Base-by-base conservation (phyloP, 2,329 filamentous ascomycete species). In the Orbilia quercus region DNA sequence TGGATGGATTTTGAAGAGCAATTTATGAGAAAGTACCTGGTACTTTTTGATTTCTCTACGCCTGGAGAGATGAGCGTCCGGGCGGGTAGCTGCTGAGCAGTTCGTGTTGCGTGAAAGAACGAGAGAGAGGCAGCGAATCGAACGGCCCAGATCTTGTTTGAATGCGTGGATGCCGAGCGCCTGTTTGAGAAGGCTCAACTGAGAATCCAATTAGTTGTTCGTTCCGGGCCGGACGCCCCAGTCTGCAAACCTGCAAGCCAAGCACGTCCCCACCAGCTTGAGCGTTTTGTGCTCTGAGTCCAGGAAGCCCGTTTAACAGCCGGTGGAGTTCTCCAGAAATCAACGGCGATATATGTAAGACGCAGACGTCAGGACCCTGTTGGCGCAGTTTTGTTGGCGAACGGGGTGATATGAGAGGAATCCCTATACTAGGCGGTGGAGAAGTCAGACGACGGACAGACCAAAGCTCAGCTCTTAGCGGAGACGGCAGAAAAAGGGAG, bases 151-250 rank as follows among this genome's bases (percentile, higher is more conserved):
- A 72, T 53, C 67, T 34, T 31, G 58, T 54, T 47, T 9, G 42
- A 40, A 16, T 9, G 23, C 36, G 20, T 58, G 20, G n/a, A 50
- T 59, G 59, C 66, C 36, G 62, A 42, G 23, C 42, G 59, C 67
- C 38, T 7, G 45, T 72, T 65, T 64, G 45, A 64, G 59, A 65
- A 60, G 47, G 59, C 67, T 65, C 44, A 31, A 47, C 50, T 45
- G 58, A 47, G 51, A 51, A 62, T 48, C 34, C 51, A 64, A 36
- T 42, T 64, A 64, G 59, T 36, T 72, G 67, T 72, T 71, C 59
- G 67, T 70, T 65, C 65, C 59, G 58, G 67, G 25, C 58, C 67
- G 58, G 53, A 64, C 59, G 66, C 59, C 67, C 53, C 47, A 57
- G 53, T 57, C 11, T 18, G 38, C 23, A 44, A 31, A 58, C 54